Conservation (phyloP, 2,329 filamentous ascomycete species). For the Xylariaceae sp. region DNA sequence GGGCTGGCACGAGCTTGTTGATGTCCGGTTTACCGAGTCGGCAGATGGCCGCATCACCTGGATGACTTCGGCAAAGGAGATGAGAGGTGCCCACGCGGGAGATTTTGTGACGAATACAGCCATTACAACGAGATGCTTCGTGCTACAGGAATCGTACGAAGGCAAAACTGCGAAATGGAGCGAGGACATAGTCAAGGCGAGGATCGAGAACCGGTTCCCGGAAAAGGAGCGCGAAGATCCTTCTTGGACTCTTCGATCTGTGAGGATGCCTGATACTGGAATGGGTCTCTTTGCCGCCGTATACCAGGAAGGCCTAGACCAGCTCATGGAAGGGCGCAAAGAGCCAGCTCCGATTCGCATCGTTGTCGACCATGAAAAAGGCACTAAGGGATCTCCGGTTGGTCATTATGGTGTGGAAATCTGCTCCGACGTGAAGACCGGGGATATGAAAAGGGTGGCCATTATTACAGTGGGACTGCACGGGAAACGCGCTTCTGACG, state of each 20-base stretch:
- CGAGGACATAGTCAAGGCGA: constrained; percentile 82
- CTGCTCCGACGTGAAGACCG: constrained; percentile 55
- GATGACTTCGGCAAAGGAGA: constrained; percentile 59
- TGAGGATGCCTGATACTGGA: constrained; percentile 56
- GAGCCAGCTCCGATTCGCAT: constrained; percentile 66
- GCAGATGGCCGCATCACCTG: constrained; percentile 59
- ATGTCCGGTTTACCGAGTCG: constrained; percentile 69
- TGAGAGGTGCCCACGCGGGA: constrained; percentile 50
- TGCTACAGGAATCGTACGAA: constrained; percentile 71
- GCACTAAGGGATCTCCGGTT: constrained; percentile 60
- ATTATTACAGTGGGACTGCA: constrained; percentile 58
- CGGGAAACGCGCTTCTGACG: constrained; percentile 67
- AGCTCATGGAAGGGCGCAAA: constrained; percentile 57
- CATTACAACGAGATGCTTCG: constrained; percentile 61
- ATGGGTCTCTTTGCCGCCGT: constrained; percentile 61
- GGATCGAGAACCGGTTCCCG: constrained; percentile 77
- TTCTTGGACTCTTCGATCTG: constrained; percentile 73
- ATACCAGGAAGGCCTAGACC: constrained; percentile 63
- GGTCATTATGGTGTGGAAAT: constrained; percentile 68
- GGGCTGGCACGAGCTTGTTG: constrained; percentile 63
- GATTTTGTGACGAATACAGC: constrained; percentile 45
- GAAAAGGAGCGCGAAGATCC: constrained; percentile 77
- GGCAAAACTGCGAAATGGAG: constrained; percentile 69
- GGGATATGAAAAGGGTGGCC: constrained; percentile 46
- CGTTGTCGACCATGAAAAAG: constrained; percentile 64